phyloP scores from a whole-genome alignment of 139 green algal genomes.

The Volvox africanus region DNA sequence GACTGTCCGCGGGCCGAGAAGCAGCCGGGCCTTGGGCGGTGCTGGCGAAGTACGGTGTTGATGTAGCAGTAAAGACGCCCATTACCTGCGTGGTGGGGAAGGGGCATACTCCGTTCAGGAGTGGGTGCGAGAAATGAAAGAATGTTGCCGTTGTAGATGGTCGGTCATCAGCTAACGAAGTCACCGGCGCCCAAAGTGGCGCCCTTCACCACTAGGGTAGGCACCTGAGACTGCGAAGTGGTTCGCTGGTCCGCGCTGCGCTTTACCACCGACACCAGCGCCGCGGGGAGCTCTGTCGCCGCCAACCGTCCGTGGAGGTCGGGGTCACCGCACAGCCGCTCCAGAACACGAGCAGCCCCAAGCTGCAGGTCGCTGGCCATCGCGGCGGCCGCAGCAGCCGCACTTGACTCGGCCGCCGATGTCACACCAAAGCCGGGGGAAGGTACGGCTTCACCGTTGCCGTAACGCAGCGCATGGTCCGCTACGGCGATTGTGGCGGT shows the following conservation, averaged over 20 bases:
- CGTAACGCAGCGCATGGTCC: not conserved
- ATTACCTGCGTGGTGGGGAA: not conserved
- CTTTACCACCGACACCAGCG: conserved; percentile 23
- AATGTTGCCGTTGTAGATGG: no score
- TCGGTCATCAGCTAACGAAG: not conserved
- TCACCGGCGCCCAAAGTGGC: no score
- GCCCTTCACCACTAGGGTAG: not conserved
- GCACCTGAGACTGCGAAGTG: no score
- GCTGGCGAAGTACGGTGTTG: not conserved
- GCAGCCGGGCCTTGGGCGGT: no score
- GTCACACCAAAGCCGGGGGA: not conserved
- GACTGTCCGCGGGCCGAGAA: no score
- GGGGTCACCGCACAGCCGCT: conserved; percentile 20
- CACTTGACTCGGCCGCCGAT: not conserved
- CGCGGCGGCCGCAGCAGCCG: not conserved
- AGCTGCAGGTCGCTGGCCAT: not conserved
- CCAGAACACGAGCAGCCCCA: conserved; percentile 4
- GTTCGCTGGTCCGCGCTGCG: not conserved
- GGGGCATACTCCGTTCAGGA: not conserved
- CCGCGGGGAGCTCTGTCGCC: conserved; percentile 36
- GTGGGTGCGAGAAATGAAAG: not conserved
- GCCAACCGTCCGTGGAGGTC: conserved; percentile 38
- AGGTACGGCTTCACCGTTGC: not conserved
- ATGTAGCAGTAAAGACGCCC: not conserved
- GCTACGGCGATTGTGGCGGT: not conserved